Evolutionary conservation across 2,329 filamentous ascomycete species (phyloP).

Genomic region (Chaetomiaceae sp.): DNA sequence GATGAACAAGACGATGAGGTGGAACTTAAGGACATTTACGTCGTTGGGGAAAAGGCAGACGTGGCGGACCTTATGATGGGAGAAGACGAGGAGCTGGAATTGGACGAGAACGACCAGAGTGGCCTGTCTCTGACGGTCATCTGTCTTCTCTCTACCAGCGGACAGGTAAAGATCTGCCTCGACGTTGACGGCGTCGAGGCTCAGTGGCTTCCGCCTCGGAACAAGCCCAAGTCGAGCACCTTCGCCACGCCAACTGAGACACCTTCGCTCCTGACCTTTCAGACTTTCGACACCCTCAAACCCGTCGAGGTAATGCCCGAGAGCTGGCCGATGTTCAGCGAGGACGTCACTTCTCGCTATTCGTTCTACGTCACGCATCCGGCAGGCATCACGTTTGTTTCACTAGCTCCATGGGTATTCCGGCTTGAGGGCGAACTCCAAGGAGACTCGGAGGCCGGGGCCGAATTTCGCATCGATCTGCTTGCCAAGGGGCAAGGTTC

Average conservation of each 20-base stretch:
- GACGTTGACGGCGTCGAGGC: constrained; percentile 58
- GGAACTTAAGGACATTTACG: constrained; percentile 54
- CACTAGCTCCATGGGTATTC: constrained; percentile 57
- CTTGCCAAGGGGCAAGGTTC: constrained; percentile 53
- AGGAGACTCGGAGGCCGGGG: constrained; percentile 50
- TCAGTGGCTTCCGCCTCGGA: constrained; percentile 57
- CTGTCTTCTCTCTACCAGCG: constrained; percentile 55
- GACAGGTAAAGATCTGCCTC: constrained; percentile 55
- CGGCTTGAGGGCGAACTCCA: constrained; percentile 56
- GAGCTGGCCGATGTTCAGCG: constrained; percentile 58
- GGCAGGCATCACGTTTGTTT: constrained; percentile 54
- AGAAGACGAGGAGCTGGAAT: constrained; percentile 56
- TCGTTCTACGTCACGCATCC: constrained; percentile 58
- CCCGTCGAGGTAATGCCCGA: constrained; percentile 49
- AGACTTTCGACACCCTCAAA: constrained; percentile 55
- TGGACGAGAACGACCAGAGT: constrained; percentile 51
- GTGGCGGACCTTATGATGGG: constrained; percentile 55
- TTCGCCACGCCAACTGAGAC: constrained; percentile 34
- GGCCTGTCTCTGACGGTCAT: constrained; percentile 55
- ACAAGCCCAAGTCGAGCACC: constrained; percentile 41
- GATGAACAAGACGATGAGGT: constrained; percentile 49
- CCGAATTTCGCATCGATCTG: constrained; percentile 56
- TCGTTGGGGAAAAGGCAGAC: constrained; percentile 57
- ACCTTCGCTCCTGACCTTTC: constrained; percentile 53
- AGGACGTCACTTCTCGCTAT: constrained; percentile 56